Percentiles rank a stretch among this genome's conserved stretches.
Evolutionary conservation across 495 filamentous ascomycete species (phyloP).

Genomic region (Penicillium turbatum): DNA sequence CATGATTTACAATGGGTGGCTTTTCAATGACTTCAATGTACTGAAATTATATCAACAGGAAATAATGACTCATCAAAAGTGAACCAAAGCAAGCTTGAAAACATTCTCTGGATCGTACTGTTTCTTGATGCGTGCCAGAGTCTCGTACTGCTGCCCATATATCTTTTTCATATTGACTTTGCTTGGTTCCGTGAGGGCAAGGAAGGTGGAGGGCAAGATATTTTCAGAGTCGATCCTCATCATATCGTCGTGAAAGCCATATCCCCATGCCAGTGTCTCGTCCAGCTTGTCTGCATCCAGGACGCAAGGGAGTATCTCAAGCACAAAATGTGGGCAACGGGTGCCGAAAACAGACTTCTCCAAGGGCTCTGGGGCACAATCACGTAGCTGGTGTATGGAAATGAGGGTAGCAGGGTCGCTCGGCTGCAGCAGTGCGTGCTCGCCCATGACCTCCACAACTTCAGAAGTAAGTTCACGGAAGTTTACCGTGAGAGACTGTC

Average conservation of each 20-base stretch:
- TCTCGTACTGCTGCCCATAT: constrained; percentile 10
- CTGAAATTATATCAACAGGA: not conserved
- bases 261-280: constrained; percentile 6
- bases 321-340: constrained; percentile 7
- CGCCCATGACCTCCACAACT: constrained; percentile 11
- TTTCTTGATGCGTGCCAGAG: constrained; percentile 8
- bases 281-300: not conserved
- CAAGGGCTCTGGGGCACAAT: not conserved
- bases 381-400: constrained; percentile 13
- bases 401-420: constrained; percentile 5
- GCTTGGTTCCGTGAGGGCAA: constrained; percentile 6
- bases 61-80: not conserved
- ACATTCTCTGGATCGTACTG: constrained; percentile 11
- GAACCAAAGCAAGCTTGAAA: constrained; percentile 11
- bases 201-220: constrained; percentile 2
- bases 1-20: not conserved
- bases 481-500: not conserved
- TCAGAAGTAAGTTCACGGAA: constrained; percentile 11
- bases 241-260: constrained; percentile 9
- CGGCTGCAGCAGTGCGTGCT: constrained; percentile 6
- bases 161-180: constrained; percentile 1
- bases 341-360: constrained; percentile 1
- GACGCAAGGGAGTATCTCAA: constrained; percentile 15
- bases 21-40: not conserved
- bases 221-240: constrained; percentile 10